phyloP scores from a whole-genome alignment of 1,139 yeast species.

The Kodamaea fungicola region DNA sequence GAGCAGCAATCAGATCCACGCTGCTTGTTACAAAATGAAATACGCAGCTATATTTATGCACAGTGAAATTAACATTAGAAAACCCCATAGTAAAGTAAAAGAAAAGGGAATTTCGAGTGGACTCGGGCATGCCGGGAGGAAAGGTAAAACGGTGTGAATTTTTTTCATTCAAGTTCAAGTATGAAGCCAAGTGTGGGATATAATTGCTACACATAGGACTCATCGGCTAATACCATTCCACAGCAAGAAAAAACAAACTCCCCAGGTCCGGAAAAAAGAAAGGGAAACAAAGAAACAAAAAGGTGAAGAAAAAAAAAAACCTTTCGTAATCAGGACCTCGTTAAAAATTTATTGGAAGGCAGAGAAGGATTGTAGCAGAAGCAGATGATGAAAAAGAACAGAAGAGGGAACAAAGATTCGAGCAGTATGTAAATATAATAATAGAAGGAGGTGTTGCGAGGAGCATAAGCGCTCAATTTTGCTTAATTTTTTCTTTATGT shows the following conservation, averaged over 20 bases:
- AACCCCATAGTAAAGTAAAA: no score
- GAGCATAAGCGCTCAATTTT: background rate
- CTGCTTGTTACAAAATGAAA: no score
- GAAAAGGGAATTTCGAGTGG: no score
- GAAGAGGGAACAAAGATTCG: background rate
- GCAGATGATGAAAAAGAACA: background rate
- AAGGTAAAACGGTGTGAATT: no score
- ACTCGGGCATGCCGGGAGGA: no score
- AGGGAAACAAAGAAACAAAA: background rate
- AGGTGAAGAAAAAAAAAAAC: background rate
- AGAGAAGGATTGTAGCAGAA: background rate
- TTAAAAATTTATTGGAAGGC: background rate
- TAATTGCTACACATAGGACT: background rate
- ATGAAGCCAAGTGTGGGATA: no score
- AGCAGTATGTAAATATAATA: background rate
- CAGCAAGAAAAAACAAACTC: background rate
- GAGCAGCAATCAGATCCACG: no score
- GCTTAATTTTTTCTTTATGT: background rate
- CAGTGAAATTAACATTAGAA: no score
- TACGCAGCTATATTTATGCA: no score
- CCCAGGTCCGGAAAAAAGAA: background rate
- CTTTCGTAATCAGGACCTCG: background rate
- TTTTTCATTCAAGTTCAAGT: no score
- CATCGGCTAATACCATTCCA: slow-evolving; percentile 1
- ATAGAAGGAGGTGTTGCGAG: background rate